Evolutionary conservation across 768 basidiomycete genomes (phyloP).

Genomic region (Nidula microcarpa): DNA sequence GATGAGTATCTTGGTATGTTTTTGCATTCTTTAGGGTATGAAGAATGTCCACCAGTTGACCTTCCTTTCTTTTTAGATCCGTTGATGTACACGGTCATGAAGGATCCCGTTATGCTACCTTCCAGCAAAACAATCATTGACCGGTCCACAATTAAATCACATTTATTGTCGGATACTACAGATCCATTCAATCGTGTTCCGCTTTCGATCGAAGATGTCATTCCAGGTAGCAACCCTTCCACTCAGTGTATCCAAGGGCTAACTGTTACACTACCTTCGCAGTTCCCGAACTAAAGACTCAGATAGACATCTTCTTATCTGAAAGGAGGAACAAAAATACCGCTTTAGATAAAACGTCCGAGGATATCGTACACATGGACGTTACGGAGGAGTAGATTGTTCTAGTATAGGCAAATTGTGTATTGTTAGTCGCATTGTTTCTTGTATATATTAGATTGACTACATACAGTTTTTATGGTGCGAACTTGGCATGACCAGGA

Average conservation of each 20-base stretch:
- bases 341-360: not conserved
- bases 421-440: too few relatives aligned
- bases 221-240: slow-evolving; percentile 52
- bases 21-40: slow-evolving; percentile 2
- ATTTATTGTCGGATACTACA: slow-evolving; percentile 83
- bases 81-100: slow-evolving; percentile 90
- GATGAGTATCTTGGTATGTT: slow-evolving; percentile 89
- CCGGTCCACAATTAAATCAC: slow-evolving; percentile 90
- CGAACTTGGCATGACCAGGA: too few relatives aligned
- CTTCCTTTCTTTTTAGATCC: slow-evolving; percentile 52
- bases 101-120: slow-evolving; percentile 89
- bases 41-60: slow-evolving; percentile 3
- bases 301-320: slow-evolving; percentile 67
- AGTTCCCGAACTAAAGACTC: slow-evolving; percentile 70
- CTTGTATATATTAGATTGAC: too few relatives aligned
- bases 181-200: slow-evolving; percentile 97
- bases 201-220: slow-evolving; percentile 72
- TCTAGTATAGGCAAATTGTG: too few relatives aligned
- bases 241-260: not conserved
- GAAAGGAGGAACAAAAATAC: slow-evolving; percentile 48
- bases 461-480: too few relatives aligned
- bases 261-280: not conserved
- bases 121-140: slow-evolving; percentile 79
- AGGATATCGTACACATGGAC: not conserved
- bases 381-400: too few relatives aligned